These are phyloP conservation scores for Neonectria punicea DNA, from an alignment of 2,329 filamentous ascomycete species.

Conservation along the genomic window DNA sequence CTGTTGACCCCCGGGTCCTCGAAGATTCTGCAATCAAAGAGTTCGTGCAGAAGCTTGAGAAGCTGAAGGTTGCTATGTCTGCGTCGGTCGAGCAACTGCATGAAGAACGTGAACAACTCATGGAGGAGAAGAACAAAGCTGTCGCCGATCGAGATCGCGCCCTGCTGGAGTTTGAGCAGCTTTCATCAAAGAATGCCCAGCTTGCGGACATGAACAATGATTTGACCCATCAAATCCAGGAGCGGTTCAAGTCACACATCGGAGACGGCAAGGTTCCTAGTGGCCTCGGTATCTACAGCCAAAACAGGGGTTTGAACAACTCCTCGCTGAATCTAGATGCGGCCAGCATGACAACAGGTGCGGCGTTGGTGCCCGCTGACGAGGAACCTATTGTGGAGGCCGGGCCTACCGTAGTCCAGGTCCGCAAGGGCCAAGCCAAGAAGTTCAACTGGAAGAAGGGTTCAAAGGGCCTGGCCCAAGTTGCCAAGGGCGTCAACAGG, in stretches of 20 bases:
- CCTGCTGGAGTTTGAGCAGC: constrained; percentile 93
- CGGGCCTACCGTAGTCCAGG: constrained; percentile 93
- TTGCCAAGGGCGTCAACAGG: constrained; percentile 92
- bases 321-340: constrained; percentile 63
- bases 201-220: constrained; percentile 96
- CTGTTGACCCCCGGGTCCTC: constrained; percentile 82
- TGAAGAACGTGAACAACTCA: constrained; percentile 79
- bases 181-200: constrained; percentile 94
- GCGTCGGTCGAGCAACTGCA: constrained; percentile 69
- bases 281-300: constrained; percentile 67
- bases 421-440: constrained; percentile 91
- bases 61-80: constrained; percentile 69
- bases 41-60: constrained; percentile 79
- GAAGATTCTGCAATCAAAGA: constrained; percentile 93
- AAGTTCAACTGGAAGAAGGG: constrained; percentile 99
- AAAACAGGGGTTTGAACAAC: constrained; percentile 61
- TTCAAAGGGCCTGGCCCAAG: constrained; percentile 91
- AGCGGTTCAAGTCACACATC: constrained; percentile 85
- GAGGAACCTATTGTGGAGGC: constrained; percentile 75
- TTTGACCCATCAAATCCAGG: constrained; percentile 92
- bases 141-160: constrained; percentile 91
- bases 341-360: constrained; percentile 65
- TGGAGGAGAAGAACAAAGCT: constrained; percentile 86
- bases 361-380: constrained; percentile 69
- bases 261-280: constrained; percentile 61